These are phyloP conservation scores for Rachicladosporium sp. DNA, from an alignment of 2,329 filamentous ascomycete genomes.

Conservation along the genomic window DNA sequence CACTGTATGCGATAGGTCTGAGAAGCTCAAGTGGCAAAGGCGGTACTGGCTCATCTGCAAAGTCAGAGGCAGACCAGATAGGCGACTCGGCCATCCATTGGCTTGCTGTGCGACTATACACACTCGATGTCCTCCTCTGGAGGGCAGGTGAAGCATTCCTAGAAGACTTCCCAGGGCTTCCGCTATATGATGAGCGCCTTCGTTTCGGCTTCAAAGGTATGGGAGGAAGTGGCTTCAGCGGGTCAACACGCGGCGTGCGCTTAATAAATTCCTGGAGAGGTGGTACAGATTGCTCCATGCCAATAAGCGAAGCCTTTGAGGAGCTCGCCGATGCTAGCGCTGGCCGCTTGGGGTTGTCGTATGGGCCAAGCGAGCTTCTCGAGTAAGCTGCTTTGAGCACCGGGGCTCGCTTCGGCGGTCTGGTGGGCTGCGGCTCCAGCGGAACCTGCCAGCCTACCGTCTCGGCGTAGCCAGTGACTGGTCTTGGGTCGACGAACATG, in stretches of 20 bases:
- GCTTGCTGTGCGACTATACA: constrained; percentile 4
- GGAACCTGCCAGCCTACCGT: constrained; percentile 12
- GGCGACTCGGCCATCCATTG: constrained; percentile 11
- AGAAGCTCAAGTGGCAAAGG: constrained; percentile 7
- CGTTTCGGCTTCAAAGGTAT: constrained; percentile 9
- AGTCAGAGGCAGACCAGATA: constrained; percentile 7
- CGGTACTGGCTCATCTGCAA: constrained; percentile 12
- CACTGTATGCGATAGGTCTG: constrained; percentile 17
- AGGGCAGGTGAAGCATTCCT: too few species aligned
- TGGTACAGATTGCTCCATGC: constrained; percentile 16
- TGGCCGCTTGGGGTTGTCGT: constrained; percentile 9
- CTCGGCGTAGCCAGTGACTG: constrained; percentile 11
- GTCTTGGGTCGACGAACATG: constrained; percentile 17
- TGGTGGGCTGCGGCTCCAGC: constrained; percentile 1
- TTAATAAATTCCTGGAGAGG: constrained; percentile 23
- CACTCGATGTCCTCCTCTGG: too few species aligned
- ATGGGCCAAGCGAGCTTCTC: constrained; percentile 1
- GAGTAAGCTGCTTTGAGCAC: neutral
- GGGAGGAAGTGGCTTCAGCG: constrained; percentile 21
- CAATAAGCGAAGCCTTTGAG: constrained; percentile 8
- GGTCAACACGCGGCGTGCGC: constrained; percentile 16
- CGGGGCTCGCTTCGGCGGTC: neutral
- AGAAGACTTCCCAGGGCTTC: too few species aligned
- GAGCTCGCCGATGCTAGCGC: constrained; percentile 6
- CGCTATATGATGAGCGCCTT: too few species aligned